Percentiles rank a stretch among this genome's conserved stretches.
phyloP scores from a whole-genome alignment of 306 rosid species.

The Vigna angularis region DNA sequence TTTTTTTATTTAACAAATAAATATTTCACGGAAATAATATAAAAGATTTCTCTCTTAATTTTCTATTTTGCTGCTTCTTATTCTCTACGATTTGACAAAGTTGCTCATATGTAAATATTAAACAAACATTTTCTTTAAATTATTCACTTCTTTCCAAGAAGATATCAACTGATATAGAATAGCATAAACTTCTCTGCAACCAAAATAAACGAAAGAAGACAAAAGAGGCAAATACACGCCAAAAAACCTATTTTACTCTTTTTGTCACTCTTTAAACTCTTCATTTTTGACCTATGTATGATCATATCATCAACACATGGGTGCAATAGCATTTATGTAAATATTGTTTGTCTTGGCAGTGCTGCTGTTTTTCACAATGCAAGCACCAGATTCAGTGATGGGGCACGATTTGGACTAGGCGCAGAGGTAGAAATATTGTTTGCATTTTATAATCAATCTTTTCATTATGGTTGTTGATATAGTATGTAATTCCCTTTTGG shows the following conservation, averaged over 20 bases:
- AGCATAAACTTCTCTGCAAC: too few species aligned
- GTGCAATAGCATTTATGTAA: slow-evolving; percentile 3
- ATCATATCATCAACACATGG: background rate
- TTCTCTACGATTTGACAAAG: slow-evolving; percentile 5
- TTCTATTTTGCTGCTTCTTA: slow-evolving; percentile 1
- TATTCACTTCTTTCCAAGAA: background rate
- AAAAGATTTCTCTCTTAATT: background rate
- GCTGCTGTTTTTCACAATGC: slow-evolving; percentile 99
- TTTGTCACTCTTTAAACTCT: too few species aligned
- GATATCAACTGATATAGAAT: background rate
- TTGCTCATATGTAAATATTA: slow-evolving; percentile 19
- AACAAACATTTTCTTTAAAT: background rate
- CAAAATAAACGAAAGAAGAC: too few species aligned
- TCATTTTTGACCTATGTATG: too few species aligned
- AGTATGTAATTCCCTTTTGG: background rate
- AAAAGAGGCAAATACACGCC: too few species aligned
- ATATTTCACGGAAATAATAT: background rate
- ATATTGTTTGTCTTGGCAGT: slow-evolving; percentile 56
- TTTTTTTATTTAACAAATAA: background rate
- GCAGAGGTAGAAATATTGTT: slow-evolving; percentile 78
- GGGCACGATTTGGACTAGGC: slow-evolving; percentile 96
- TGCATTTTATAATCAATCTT: background rate
- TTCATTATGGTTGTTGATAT: slow-evolving; percentile 25
- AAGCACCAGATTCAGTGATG: slow-evolving; percentile 95
- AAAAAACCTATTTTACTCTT: too few species aligned